Percentiles rank a stretch among this genome's conserved stretches.
Conservation (phyloP, 2,329 filamentous ascomycete genomes). For the Huntiella bhutanensis region DNA sequence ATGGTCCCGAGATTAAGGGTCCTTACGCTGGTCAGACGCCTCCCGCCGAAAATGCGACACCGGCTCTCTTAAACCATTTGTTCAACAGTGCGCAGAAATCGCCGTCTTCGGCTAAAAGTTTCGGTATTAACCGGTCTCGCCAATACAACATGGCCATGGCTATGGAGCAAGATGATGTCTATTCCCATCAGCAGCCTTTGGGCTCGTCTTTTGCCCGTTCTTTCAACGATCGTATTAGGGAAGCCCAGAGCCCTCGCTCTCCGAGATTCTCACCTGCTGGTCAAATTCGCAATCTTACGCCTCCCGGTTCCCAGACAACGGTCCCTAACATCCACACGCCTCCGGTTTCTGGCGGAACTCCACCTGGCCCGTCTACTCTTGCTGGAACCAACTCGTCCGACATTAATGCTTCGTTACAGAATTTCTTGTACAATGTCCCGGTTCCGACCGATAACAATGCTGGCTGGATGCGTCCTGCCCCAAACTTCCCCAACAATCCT, state of each 20-base stretch:
- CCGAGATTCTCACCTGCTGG: too few relatives aligned
- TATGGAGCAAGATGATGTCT: constrained; percentile 5
- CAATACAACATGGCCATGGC: constrained; percentile 9
- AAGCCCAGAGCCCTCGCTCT: constrained; percentile 2
- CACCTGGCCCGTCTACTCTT: neutral
- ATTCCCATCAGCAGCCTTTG: constrained; percentile 1
- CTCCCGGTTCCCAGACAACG: too few relatives aligned
- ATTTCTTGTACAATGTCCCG: constrained; percentile 28
- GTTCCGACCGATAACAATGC: constrained; percentile 1
- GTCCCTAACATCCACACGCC: too few relatives aligned
- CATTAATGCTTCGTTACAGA: constrained; percentile 13
- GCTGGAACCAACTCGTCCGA: neutral
- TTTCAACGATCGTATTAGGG: constrained; percentile 6
- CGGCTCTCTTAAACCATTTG: constrained; percentile 2
- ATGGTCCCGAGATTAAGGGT: neutral
- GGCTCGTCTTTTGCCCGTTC: constrained; percentile 7
- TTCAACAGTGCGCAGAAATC: constrained; percentile 8
- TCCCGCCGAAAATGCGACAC: constrained; percentile 4
- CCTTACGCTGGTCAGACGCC: constrained; percentile 1
- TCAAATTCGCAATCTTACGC: too few relatives aligned
- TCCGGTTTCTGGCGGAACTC: neutral
- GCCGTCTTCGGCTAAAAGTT: constrained; percentile 7
- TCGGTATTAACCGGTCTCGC: constrained; percentile 2
- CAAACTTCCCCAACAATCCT: neutral
- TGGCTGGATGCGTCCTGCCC: neutral